A percentile compares a stretch with the other conserved stretches of the same genome.
These are phyloP conservation scores for Lablab purpureus DNA, from an alignment of 306 rosid species.

Conservation along the genomic window DNA sequence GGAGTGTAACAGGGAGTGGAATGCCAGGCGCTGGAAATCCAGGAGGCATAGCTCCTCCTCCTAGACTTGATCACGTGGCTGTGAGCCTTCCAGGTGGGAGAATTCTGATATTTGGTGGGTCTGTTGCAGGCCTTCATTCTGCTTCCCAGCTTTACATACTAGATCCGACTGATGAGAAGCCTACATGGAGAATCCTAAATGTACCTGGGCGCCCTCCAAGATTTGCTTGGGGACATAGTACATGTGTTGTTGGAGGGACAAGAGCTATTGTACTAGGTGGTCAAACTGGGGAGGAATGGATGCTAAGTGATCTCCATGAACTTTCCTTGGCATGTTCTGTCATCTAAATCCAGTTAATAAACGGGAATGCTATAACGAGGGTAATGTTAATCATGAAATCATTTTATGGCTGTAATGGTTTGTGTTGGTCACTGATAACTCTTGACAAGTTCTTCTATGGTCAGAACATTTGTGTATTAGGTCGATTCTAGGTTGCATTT, in stretches of 20 bases:
- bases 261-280: constrained; percentile 93
- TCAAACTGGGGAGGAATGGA: constrained; percentile 97
- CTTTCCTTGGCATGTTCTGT: constrained; percentile 77
- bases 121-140: constrained; percentile 95
- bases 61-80: constrained; percentile 92
- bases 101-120: constrained; percentile 88
- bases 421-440: constrained; percentile 35
- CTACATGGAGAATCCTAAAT: constrained; percentile 87
- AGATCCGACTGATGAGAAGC: constrained; percentile 91
- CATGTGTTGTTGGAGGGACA: constrained; percentile 93
- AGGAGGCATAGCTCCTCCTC: constrained; percentile 92
- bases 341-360: constrained; percentile 53
- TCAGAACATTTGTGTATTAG: constrained; percentile 44
- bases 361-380: constrained; percentile 40
- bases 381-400: constrained; percentile 45
- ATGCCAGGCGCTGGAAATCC: constrained; percentile 96
- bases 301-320: constrained; percentile 89
- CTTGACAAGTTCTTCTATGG: constrained; percentile 49
- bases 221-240: constrained; percentile 95
- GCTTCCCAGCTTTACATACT: constrained; percentile 88
- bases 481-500: constrained; percentile 50
- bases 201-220: constrained; percentile 91
- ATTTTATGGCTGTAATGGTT: constrained; percentile 39
- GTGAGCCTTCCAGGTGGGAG: constrained; percentile 94
- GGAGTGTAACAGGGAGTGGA: constrained; percentile 85